Base-by-base conservation (phyloP, 805 yeast species). In the Zygotorulaspora florentina region DNA sequence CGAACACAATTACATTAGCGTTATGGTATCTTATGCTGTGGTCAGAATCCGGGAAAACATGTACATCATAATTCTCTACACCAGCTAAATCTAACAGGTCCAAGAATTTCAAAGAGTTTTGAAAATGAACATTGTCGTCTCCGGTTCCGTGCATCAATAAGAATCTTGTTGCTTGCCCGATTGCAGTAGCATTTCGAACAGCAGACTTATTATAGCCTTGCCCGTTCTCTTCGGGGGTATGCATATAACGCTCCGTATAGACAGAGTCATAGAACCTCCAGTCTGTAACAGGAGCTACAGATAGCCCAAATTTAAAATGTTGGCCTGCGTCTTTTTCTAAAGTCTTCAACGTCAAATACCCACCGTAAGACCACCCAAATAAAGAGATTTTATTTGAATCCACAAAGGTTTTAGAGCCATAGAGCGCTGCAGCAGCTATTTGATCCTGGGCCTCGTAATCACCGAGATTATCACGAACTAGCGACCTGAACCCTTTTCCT, bases 291-390 rank as follows among this genome's bases (percentile, higher is more conserved):
- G 99, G 99, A 0, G 99, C 99, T 18, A 93, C 98, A 0, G 98
- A 83, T 76, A 89, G 81, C 8, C 98, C 98, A 64, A 81, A 93
- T 47, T 79, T 79, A 74, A 93, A 90, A 12, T 81, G 78, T 30
- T 78, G 69, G 13, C 88, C 87, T 2, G 72, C 74, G 65, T 93
- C 98, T 17, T 74, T 73, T 66, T 93, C 98, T 39, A 93, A 69
- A 0, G 95, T 85, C 67, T 90, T 93, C 56, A 93, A 74, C 0
- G 99, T 89, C 74, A 88, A 76, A 62, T 80, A 93, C 0, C 98
- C 99, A 39, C 99, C 99, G 62, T 91, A 93, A 17, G 96, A 86
- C 99, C 99, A 93, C 8, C 99, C 99, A 91, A 97, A 93, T 45
- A 91, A 79, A 0, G 96, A 95, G 10, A 87, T 81, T 49, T 79